Base-by-base conservation (phyloP, 148 eudicot genomes). In the Pouteria glomerata region DNA sequence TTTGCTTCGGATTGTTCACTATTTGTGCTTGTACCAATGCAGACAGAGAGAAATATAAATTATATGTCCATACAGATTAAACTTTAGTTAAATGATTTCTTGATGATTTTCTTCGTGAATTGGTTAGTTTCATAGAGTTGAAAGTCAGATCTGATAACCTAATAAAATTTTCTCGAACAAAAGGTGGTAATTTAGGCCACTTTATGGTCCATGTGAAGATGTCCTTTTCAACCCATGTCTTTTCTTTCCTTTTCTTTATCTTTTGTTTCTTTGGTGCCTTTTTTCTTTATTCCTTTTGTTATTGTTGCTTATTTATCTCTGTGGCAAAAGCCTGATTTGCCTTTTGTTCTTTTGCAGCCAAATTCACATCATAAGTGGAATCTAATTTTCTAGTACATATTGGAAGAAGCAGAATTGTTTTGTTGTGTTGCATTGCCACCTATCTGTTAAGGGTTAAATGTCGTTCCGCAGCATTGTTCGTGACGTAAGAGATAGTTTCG, bases 381-480 rank as follows among this genome's bases (percentile, higher is more conserved):
- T 48, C 50, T 78, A 67, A 68, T 12, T 59, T 27, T 31, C 19
- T 19, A 27, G 45, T 26, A 29, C 34, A 58, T 19, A 35, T 34
- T 26, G 3, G 41, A n/a, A 33, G 29, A 33, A 34, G 18, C 19
- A 42, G 70, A 41, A 42, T 44, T 37, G 21, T 13, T 45, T 31
- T 18, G 23, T 65, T 45, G 30, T 59, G 27, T 45, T 1, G 47
- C 39, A 8, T 34, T 34, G 39, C 21, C 23, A 8, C 26, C 4
- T 47, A 11, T 3, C 50, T 45, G 57, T 48, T 71, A 62, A 35
- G 47, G 69, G 62, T 50, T 58, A 57, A 59, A 85, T 85, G 89
- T 85, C 89, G 47, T 85, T 81, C 69, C 79, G 89, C 58, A 85
- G 86, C 65, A 81, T 85, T 75, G 89, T 82, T 55, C 84, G 86